Evolutionary conservation across 2,329 filamentous ascomycete genomes (phyloP), one percentile per base, ranked within the genome.

Genomic region (Fulvia fulva): DNA sequence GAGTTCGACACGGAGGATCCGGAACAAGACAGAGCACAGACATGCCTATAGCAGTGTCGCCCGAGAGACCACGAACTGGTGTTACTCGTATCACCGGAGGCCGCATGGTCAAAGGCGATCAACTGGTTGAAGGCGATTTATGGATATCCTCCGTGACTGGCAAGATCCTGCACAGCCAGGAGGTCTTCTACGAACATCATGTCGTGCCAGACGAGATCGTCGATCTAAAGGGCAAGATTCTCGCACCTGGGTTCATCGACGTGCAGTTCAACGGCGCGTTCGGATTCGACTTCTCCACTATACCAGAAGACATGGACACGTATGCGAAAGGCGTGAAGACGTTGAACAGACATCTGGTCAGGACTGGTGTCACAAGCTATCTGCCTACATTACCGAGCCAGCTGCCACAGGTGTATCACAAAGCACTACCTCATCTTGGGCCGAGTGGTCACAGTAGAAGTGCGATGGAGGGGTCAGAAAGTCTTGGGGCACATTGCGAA

Each of bases 191-290:
- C 71, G 85, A 86, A 66, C 81, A 89, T 53, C 80, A 85, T 47
- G 77, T 82, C 55, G 78, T 87, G 2, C 90, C 92, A 1, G 89
- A 93, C 70, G 76, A 86, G 65, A 86, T 87, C 55, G 80, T 96
- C 66, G 86, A 97, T 69, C 84, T 97, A 1, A 84, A 86, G 53
- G 90, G 91, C 58, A 90, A 90, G 67, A 93, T 96, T 64, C 73
- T 97, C 21, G 85, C 89, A 0, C 91, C 92, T 0, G 92, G 92
- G 25, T 82, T 97, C 70, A 94, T 97, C 67, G 92, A 97, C 65
- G 88, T 88, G 53, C 92, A 97, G 74, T 85, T 97, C 66, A 97
- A 97, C 69, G 92, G 92, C 50, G 91, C 89, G 9, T 93, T 91
- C 68, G 91, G 91, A 57, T 95, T 96, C 79, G 93, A 96, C 77